Conservation (phyloP, 495 filamentous ascomycete genomes). For the Tuber brumale region DNA sequence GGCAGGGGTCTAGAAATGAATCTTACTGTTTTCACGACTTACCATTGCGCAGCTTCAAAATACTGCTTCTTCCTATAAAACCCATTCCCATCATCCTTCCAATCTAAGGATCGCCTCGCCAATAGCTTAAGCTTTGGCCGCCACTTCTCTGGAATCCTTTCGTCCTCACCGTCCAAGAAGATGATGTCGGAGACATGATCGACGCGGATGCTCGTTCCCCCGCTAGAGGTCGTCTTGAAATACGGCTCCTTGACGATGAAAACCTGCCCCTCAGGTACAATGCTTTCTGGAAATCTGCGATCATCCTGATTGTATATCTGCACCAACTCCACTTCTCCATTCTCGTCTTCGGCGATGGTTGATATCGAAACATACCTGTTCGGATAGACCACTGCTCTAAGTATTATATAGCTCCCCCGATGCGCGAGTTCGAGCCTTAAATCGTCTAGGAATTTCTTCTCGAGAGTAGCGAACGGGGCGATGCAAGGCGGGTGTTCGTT, state of each 20-base stretch:
- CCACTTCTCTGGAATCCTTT: constrained; percentile 18
- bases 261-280: constrained; percentile 24
- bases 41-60: constrained; percentile 25
- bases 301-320: constrained; percentile 23
- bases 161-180: constrained; percentile 16
- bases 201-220: constrained; percentile 22
- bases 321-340: constrained; percentile 19
- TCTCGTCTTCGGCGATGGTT: constrained; percentile 25
- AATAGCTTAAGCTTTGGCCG: constrained; percentile 9
- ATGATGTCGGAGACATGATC: constrained; percentile 31
- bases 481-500: constrained; percentile 18
- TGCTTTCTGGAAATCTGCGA: background rate
- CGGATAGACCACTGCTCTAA: constrained; percentile 15
- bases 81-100: constrained; percentile 26
- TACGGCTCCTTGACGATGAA: constrained; percentile 28
- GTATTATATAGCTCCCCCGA: constrained; percentile 21
- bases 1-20: background rate
- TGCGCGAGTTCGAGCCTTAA: constrained; percentile 19
- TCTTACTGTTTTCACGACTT: background rate
- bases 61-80: constrained; percentile 7
- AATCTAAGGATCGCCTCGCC: constrained; percentile 8
- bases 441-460: constrained; percentile 19
- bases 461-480: constrained; percentile 9
- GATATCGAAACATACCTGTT: constrained; percentile 14
- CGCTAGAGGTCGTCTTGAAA: constrained; percentile 10